phyloP scores from a whole-genome alignment of 306 rosid species.

The Medicago lupulina region DNA sequence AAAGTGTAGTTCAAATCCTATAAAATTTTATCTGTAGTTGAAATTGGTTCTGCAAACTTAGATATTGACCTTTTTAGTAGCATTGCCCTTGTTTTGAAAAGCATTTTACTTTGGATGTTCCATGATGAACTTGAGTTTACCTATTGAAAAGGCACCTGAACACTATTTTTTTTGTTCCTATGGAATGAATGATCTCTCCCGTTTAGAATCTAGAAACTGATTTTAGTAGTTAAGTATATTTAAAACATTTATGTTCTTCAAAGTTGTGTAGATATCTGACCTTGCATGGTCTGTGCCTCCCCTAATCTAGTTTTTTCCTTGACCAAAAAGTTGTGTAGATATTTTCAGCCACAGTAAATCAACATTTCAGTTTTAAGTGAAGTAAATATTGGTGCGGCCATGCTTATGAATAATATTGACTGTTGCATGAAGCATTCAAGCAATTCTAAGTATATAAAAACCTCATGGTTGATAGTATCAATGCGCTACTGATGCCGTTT shows the following conservation, averaged over 20 bases:
- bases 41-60: neutral
- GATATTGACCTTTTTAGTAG: neutral
- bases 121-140: neutral
- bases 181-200: neutral
- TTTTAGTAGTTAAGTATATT: neutral
- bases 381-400: neutral
- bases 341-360: conserved; percentile 3
- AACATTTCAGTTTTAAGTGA: neutral
- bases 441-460: neutral
- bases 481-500: neutral
- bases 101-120: conserved; percentile 24
- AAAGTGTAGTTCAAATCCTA: conserved; percentile 11
- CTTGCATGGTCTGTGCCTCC: no score
- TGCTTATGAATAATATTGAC: neutral
- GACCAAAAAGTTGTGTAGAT: neutral
- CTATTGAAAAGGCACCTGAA: neutral
- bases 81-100: neutral
- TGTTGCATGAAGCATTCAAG: neutral
- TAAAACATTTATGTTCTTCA: neutral
- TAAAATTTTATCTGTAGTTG: neutral
- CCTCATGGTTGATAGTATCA: conserved; percentile 15
- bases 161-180: neutral
- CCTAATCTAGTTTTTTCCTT: no score
- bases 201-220: conserved; percentile 16
- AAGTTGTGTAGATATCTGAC: neutral